Evolutionary conservation across 805 yeast genomes (phyloP).

Genomic region (Candida easanensis): DNA sequence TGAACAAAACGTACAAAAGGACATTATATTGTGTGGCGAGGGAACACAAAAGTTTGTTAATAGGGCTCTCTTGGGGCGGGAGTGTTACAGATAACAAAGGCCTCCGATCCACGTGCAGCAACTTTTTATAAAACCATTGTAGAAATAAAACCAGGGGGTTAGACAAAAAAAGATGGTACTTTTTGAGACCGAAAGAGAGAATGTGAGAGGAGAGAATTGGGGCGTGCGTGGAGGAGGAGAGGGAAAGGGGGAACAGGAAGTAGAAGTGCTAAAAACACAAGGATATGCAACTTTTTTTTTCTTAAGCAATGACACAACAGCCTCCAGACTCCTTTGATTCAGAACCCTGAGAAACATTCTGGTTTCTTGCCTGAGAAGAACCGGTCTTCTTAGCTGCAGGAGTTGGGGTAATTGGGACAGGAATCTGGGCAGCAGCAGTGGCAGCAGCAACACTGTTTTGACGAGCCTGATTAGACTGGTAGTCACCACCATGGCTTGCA

Average conservation of each 20-base stretch:
- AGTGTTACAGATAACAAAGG: too few relatives aligned
- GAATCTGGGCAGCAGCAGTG: conserved; percentile 1
- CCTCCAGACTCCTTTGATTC: conserved; percentile 29
- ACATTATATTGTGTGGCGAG: too few relatives aligned
- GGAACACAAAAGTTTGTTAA: too few relatives aligned
- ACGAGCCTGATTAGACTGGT: conserved; percentile 4
- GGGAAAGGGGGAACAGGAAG: not conserved
- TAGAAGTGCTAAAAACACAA: not conserved
- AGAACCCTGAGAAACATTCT: conserved; percentile 8
- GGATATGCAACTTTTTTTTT: not conserved
- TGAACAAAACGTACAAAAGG: too few relatives aligned
- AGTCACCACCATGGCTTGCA: conserved; percentile 1
- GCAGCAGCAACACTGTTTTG: conserved; percentile 11
- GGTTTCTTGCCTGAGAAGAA: conserved; percentile 10
- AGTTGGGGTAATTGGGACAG: not conserved
- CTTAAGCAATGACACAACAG: conserved; percentile 32
- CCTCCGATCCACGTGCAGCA: too few relatives aligned
- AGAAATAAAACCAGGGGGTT: too few relatives aligned
- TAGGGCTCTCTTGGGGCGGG: too few relatives aligned
- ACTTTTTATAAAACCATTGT: too few relatives aligned
- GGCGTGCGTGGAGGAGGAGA: not conserved
- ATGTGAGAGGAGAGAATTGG: too few relatives aligned
- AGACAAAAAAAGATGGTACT: too few relatives aligned
- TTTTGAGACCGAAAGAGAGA: too few relatives aligned
- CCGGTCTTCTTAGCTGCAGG: conserved; percentile 1